phyloP scores from a whole-genome alignment of 352 stramenopile species.

The Pythium apleroticum region DNA sequence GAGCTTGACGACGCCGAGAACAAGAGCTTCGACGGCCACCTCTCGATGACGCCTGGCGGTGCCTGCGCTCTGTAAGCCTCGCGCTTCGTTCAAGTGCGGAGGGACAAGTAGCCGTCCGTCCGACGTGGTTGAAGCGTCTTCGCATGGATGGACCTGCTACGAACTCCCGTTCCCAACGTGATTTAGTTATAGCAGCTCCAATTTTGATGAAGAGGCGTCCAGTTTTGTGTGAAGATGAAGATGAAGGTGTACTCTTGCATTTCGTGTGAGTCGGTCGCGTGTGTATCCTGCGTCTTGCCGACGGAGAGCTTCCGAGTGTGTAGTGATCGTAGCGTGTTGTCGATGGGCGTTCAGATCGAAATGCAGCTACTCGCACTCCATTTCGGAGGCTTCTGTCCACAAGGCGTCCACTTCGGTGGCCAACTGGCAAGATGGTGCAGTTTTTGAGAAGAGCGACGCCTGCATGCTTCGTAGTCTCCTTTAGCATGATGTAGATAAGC shows the following conservation, averaged over 20 bases:
- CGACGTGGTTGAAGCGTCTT: slow-evolving; percentile 28
- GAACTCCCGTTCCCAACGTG: slow-evolving; percentile 10
- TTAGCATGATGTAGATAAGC: background rate
- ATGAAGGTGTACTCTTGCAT: background rate
- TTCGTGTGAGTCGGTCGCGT: slow-evolving; percentile 6
- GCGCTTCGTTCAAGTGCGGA: slow-evolving; percentile 9
- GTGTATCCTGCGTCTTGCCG: background rate
- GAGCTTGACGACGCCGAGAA: slow-evolving; percentile 45
- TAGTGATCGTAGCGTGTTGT: background rate
- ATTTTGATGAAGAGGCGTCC: slow-evolving; percentile 5
- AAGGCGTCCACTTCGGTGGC: background rate
- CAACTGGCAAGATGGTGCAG: background rate
- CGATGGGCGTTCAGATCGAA: background rate
- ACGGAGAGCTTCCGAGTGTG: background rate
- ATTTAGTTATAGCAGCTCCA: slow-evolving; percentile 30
- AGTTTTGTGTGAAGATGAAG: slow-evolving; percentile 9
- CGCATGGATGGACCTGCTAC: slow-evolving; percentile 12
- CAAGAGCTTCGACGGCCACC: slow-evolving; percentile 45
- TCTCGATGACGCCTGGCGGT: slow-evolving; percentile 50
- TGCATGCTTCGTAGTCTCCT: background rate
- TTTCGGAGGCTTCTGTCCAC: background rate
- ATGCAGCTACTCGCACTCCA: background rate
- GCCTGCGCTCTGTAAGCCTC: slow-evolving; percentile 50
- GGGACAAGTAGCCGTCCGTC: slow-evolving; percentile 9
- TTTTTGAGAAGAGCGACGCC: background rate